These are phyloP conservation scores for Kwoniella mangroviensis DNA, from an alignment of 768 basidiomycete genomes.

Conservation along the genomic window DNA sequence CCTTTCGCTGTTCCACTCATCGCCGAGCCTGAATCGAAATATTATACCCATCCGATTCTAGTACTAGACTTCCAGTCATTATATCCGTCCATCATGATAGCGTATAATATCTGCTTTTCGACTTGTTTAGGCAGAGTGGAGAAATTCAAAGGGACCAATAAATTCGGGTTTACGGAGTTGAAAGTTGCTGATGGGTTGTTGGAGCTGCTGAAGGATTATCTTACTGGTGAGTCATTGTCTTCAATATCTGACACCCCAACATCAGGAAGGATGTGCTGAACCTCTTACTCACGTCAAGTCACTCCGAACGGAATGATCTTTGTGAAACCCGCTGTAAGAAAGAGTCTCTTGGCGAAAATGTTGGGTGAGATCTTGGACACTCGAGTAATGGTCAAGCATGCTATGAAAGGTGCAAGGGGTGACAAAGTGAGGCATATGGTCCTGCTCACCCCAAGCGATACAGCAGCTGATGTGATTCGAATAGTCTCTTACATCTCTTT, in stretches of 20 bases:
- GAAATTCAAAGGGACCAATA: constrained; percentile 85
- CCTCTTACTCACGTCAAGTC: constrained; percentile 63
- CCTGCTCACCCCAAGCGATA: no score
- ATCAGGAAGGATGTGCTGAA: neutral
- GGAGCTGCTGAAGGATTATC: constrained; percentile 72
- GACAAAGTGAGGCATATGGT: constrained; percentile 67
- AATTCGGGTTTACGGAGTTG: constrained; percentile 80
- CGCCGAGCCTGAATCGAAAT: constrained; percentile 90
- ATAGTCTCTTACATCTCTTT: constrained; percentile 73
- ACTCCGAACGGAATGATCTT: constrained; percentile 96
- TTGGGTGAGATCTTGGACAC: constrained; percentile 89
- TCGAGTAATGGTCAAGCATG: constrained; percentile 96
- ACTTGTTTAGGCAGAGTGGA: constrained; percentile 88
- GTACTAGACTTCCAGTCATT: constrained; percentile 96
- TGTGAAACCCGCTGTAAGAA: constrained; percentile 80
- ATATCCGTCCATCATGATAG: constrained; percentile 98
- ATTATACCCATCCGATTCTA: constrained; percentile 87
- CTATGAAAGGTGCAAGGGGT: constrained; percentile 78
- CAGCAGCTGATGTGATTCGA: no score
- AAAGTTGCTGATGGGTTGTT: constrained; percentile 71
- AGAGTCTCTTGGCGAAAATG: constrained; percentile 87
- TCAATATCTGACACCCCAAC: no score
- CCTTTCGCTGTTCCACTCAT: constrained; percentile 90
- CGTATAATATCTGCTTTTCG: constrained; percentile 85
- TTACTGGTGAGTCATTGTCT: constrained; percentile 66